phyloP scores from a whole-genome alignment of 1,139 yeast species.

The Lodderomyces elongisporus region DNA sequence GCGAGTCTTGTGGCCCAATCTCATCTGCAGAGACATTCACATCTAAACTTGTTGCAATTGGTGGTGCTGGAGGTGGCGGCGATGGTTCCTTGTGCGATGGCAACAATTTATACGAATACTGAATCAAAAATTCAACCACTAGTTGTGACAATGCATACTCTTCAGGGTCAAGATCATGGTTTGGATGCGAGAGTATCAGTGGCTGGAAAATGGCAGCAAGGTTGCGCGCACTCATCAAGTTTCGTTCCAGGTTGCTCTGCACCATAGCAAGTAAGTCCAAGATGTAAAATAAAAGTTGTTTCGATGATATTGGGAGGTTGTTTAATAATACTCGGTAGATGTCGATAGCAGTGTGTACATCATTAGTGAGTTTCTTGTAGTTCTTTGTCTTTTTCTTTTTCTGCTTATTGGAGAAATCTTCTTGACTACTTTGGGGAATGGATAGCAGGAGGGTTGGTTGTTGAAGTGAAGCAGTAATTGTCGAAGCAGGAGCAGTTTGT shows the following conservation, averaged over 20 bases:
- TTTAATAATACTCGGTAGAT: conserved; percentile 69
- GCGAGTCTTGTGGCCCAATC: background rate
- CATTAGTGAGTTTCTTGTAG: conserved; percentile 46
- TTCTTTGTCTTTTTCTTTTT: conserved; percentile 24
- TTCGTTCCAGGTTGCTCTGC: conserved; percentile 69
- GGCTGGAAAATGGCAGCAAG: conserved; percentile 97
- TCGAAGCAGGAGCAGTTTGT: conserved; percentile 3
- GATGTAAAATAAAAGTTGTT: conserved; percentile 82
- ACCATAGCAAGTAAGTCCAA: conserved; percentile 84
- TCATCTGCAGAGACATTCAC: too few species aligned
- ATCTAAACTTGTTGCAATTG: background rate
- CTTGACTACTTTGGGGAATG: conserved; percentile 7
- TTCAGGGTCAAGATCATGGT: conserved; percentile 85
- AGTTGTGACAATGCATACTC: conserved; percentile 85
- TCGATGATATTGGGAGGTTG: conserved; percentile 62
- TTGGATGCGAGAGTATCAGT: conserved; percentile 84
- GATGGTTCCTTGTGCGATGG: conserved; percentile 34
- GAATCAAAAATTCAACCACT: conserved; percentile 85
- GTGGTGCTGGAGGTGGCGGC: background rate
- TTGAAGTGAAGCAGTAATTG: background rate
- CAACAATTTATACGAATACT: conserved; percentile 72
- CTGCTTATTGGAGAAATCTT: conserved; percentile 5
- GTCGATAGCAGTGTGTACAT: conserved; percentile 63
- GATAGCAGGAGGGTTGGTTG: background rate
- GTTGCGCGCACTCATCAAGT: conserved; percentile 89